Conservation (phyloP, 768 basidiomycete species). For the Auriculariales sp. region DNA sequence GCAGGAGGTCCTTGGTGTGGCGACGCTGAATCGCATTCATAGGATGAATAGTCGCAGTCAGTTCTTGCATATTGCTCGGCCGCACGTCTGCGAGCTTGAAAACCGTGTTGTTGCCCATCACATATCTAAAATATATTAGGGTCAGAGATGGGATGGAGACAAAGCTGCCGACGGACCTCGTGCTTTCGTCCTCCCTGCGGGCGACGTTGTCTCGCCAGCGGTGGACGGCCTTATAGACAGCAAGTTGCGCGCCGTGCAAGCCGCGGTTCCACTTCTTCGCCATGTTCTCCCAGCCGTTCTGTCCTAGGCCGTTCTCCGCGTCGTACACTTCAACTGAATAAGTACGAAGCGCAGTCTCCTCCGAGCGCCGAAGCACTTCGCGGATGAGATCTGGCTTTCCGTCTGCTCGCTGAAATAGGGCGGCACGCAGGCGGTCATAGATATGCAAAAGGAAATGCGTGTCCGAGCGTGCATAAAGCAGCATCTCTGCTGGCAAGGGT, state of each 20-base stretch:
- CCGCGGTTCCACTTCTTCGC: constrained; percentile 75
- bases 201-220: constrained; percentile 71
- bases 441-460: constrained; percentile 91
- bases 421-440: constrained; percentile 81
- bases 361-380: constrained; percentile 56
- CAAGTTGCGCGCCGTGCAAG: constrained; percentile 30
- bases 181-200: constrained; percentile 76
- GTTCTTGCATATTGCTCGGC: constrained; percentile 47
- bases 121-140: too few species aligned
- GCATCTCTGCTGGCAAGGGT: constrained; percentile 80
- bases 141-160: too few species aligned
- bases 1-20: constrained; percentile 47
- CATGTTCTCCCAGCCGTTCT: constrained; percentile 63
- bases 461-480: constrained; percentile 85
- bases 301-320: constrained; percentile 42
- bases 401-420: constrained; percentile 51
- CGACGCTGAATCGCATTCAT: constrained; percentile 50
- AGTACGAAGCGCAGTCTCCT: constrained; percentile 58
- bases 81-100: constrained; percentile 59
- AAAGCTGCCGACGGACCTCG: constrained; percentile 31
- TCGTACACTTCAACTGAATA: constrained; percentile 65
- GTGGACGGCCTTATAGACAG: constrained; percentile 60
- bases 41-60: constrained; percentile 44
- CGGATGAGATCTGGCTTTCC: constrained; percentile 30
- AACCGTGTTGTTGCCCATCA: constrained; percentile 60